These are phyloP conservation scores for Pilasporangium apinafurcum DNA, from an alignment of 352 stramenopile genomes.

Conservation along the genomic window DNA sequence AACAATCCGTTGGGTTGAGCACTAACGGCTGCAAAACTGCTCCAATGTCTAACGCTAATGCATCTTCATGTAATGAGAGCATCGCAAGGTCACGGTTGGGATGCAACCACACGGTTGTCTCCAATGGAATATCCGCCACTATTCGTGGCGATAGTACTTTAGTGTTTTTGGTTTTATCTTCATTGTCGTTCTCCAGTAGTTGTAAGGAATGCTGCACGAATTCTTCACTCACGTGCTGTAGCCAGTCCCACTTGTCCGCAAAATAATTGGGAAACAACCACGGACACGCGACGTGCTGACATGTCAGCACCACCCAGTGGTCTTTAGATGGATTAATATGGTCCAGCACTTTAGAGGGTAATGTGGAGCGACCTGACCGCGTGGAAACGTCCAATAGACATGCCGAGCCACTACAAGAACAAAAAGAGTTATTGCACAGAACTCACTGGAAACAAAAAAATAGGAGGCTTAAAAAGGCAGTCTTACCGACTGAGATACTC, in stretches of 20 bases:
- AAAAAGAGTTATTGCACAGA: neutral
- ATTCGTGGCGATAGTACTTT: neutral
- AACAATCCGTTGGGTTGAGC: slow-evolving; percentile 12
- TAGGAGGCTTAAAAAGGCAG: neutral
- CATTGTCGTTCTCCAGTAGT: slow-evolving; percentile 26
- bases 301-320: slow-evolving; percentile 47
- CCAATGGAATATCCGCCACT: slow-evolving; percentile 48
- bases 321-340: neutral
- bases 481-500: slow-evolving; percentile 70
- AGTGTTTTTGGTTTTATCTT: neutral
- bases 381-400: slow-evolving; percentile 32
- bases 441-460: no score
- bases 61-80: slow-evolving; percentile 34
- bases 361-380: neutral
- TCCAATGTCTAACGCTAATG: slow-evolving; percentile 9
- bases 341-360: neutral
- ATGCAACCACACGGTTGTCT: slow-evolving; percentile 43
- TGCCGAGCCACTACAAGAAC: slow-evolving; percentile 44
- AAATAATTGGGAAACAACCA: slow-evolving; percentile 80
- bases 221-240: slow-evolving; percentile 74
- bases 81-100: slow-evolving; percentile 51
- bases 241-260: slow-evolving; percentile 69
- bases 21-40: slow-evolving; percentile 28
- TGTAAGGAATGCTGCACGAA: slow-evolving; percentile 69
- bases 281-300: slow-evolving; percentile 75